Percentiles rank a stretch among this genome's conserved stretches.
Conservation (phyloP, 2,329 filamentous ascomycete genomes). For the Diaporthe ampelina region DNA sequence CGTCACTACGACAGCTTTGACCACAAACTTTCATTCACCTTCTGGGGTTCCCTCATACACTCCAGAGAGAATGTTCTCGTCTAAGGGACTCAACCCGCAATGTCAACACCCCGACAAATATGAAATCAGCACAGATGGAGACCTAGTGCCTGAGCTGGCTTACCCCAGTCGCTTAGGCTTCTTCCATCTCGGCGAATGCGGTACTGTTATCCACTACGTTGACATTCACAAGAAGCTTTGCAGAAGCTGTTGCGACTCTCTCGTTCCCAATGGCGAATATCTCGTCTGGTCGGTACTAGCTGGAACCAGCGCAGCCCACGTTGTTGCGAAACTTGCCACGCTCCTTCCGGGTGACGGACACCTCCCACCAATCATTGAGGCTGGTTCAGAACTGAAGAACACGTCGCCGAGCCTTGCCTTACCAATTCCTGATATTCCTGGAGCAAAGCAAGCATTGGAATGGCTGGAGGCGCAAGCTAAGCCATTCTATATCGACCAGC, state of each 20-base stretch:
- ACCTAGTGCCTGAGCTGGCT: background rate
- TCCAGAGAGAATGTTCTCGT: background rate
- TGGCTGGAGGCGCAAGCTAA: background rate
- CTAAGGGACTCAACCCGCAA: background rate
- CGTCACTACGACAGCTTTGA: background rate
- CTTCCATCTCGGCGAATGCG: background rate
- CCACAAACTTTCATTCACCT: background rate
- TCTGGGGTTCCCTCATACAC: background rate
- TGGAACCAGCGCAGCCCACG: background rate
- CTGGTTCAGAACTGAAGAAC: background rate
- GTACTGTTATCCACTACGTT: background rate
- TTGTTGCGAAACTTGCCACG: background rate
- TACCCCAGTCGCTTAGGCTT: background rate
- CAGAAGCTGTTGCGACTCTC: background rate
- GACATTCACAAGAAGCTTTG: background rate
- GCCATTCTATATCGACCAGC: background rate
- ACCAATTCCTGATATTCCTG: background rate
- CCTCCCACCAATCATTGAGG: background rate
- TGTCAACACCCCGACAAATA: background rate
- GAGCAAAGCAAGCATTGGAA: background rate
- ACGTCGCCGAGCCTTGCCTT: background rate
- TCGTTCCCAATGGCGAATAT: background rate
- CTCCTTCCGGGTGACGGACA: background rate
- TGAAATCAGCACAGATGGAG: background rate
- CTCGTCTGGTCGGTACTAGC: background rate